Percentiles rank a stretch among this genome's conserved stretches.
Conservation (phyloP, 495 filamentous ascomycete genomes). For the Daldinia caldariorum region DNA sequence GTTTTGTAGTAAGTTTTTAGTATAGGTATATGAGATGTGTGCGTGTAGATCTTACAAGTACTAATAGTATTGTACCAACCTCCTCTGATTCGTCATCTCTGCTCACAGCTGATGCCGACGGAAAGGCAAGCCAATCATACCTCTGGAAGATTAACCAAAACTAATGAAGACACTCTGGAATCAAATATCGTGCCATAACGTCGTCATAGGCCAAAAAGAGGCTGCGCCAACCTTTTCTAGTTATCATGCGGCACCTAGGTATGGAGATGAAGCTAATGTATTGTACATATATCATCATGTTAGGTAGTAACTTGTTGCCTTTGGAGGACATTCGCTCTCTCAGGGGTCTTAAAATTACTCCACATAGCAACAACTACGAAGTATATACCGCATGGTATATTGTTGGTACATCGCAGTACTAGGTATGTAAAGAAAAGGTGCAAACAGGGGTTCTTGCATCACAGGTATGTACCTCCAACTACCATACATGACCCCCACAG, state of each 20-base stretch:
- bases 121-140: slow-evolving; percentile 36
- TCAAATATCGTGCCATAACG: slow-evolving; percentile 41
- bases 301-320: slow-evolving; percentile 16
- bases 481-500: slow-evolving; percentile 35
- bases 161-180: slow-evolving; percentile 36
- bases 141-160: slow-evolving; percentile 17
- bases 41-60: slow-evolving; percentile 32
- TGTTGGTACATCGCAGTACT: not conserved
- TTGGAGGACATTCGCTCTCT: slow-evolving; percentile 19
- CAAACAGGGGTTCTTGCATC: not conserved
- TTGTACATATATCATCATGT: not conserved
- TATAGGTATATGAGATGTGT: slow-evolving; percentile 21
- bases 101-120: slow-evolving; percentile 38
- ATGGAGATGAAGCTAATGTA: slow-evolving; percentile 24
- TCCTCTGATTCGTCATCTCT: slow-evolving; percentile 27
- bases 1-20: slow-evolving; percentile 32
- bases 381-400: not conserved
- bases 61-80: not conserved
- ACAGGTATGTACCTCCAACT: not conserved
- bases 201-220: slow-evolving; percentile 42
- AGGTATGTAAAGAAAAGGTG: not conserved
- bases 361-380: slow-evolving; percentile 12
- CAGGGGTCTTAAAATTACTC: slow-evolving; percentile 27
- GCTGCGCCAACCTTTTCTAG: slow-evolving; percentile 31
- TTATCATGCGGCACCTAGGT: slow-evolving; percentile 36